A percentile compares a stretch with the other conserved stretches of the same genome.
phyloP scores from a whole-genome alignment of 805 yeast genomes.

The Starmerella riodocensis region DNA sequence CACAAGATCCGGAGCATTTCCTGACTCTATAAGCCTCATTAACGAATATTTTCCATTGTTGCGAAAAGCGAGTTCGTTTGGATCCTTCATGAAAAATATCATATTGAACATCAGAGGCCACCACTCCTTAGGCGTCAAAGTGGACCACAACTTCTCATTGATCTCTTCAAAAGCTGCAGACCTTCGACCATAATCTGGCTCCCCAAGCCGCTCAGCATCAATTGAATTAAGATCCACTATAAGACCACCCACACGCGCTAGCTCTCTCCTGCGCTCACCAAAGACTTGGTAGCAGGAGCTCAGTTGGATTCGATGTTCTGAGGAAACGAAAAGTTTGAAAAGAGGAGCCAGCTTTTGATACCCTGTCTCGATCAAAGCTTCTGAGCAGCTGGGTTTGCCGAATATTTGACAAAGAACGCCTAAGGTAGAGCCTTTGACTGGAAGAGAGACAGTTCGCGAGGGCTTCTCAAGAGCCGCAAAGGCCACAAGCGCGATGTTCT shows the following conservation, averaged over 20 bases:
- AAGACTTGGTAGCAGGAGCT: slow-evolving; percentile 43
- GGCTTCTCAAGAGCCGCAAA: slow-evolving; percentile 50
- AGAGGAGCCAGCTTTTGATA: slow-evolving; percentile 43
- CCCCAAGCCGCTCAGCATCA: slow-evolving; percentile 47
- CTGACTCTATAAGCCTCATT: slow-evolving; percentile 46
- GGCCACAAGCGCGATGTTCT: slow-evolving; percentile 42
- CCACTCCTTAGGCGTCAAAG: slow-evolving; percentile 53
- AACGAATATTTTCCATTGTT: slow-evolving; percentile 58
- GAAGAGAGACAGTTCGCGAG: slow-evolving; percentile 36
- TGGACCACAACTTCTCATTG: slow-evolving; percentile 40
- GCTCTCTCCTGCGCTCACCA: slow-evolving; percentile 38
- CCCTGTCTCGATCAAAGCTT: slow-evolving; percentile 18
- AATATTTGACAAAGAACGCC: slow-evolving; percentile 45
- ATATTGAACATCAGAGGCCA: slow-evolving; percentile 56
- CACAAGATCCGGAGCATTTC: slow-evolving; percentile 27
- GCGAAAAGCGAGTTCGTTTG: slow-evolving; percentile 67
- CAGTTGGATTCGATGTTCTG: slow-evolving; percentile 47
- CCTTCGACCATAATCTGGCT: slow-evolving; percentile 67
- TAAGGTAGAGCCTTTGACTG: slow-evolving; percentile 45
- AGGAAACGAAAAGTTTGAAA: slow-evolving; percentile 46
- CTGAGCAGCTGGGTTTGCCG: slow-evolving; percentile 24
- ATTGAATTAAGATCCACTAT: slow-evolving; percentile 58
- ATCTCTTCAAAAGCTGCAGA: slow-evolving; percentile 52
- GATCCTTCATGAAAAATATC: slow-evolving; percentile 60
- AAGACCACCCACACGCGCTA: slow-evolving; percentile 38